Evolutionary conservation across 2,329 filamentous ascomycete genomes (phyloP).

Genomic region (Fusarium transvaalense): DNA sequence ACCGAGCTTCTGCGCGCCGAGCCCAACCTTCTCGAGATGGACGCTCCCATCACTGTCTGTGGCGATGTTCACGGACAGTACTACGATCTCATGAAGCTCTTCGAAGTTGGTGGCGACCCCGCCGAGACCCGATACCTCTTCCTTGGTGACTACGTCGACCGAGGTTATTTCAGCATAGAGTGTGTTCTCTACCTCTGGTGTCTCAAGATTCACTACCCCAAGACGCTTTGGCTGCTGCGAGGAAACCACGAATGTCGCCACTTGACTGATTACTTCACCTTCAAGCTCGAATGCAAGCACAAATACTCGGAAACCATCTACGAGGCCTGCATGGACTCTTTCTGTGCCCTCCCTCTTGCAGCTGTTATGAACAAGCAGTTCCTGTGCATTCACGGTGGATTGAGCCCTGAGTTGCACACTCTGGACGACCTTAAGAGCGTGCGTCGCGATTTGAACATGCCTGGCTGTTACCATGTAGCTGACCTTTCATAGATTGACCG

Average conservation of each 20-base stretch:
- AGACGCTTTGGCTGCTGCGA: conserved; percentile 95
- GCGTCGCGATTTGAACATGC: conserved; percentile 51
- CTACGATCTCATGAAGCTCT: conserved; percentile 99
- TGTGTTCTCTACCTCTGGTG: conserved; percentile 98
- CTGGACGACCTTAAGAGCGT: conserved; percentile 93
- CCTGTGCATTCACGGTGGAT: conserved; percentile 94
- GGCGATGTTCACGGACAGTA: conserved; percentile 99
- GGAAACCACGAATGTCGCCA: conserved; percentile 99
- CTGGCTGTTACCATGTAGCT: conserved; percentile 15
- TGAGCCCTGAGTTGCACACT: conserved; percentile 96
- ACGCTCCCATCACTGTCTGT: conserved; percentile 98
- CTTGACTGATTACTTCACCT: conserved; percentile 99
- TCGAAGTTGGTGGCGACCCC: conserved; percentile 97
- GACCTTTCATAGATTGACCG: conserved; percentile 80
- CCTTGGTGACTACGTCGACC: conserved; percentile 96
- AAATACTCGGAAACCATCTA: conserved; percentile 98
- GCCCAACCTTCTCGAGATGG: conserved; percentile 98
- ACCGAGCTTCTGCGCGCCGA: conserved; percentile 89
- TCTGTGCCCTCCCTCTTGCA: conserved; percentile 92
- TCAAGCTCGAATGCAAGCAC: conserved; percentile 99
- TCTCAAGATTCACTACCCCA: conserved; percentile 98
- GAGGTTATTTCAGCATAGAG: conserved; percentile 99
- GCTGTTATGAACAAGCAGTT: conserved; percentile 99
- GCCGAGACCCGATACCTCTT: conserved; percentile 97
- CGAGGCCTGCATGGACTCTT: conserved; percentile 98